Evolutionary conservation across 2,329 filamentous ascomycete genomes (phyloP), one percentile per base, ranked within the genome.

Genomic region (Stachybotrys echinatus): DNA sequence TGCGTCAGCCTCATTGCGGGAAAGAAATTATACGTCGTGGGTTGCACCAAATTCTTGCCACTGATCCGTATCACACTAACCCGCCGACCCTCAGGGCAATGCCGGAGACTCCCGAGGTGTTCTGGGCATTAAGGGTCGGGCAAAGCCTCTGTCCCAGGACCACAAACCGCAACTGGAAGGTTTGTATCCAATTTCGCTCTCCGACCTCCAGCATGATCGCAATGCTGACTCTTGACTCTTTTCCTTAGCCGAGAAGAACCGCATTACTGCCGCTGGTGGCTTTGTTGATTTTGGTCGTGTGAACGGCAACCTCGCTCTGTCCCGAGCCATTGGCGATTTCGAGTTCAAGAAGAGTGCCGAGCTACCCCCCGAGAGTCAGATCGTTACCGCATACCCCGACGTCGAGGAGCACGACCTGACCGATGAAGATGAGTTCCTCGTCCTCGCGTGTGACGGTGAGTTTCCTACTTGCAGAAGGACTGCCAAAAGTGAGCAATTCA

Each of bases 341-440:
- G 94, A 99, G 69, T 99, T 99, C 81, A 99, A 99, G 81, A 97
- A 97, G 81, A 96, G 91, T 69, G 89, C 92, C 60, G 92, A 96
- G 65, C 84, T 99, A 45, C 86, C 92, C 3, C 94, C 94, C n/a
- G 94, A 99, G 74, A 89, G 95, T 67, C 94, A 99, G 72, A 97
- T 99, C 58, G 94, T 99, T 42, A 99, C 94, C 17, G 94, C 94
- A 6, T 97, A 87, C 71, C 94, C 94, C 20, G 94, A 99, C 66
- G 91, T 99, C 42, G 89, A 90, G 49, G 81, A 89, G 53, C 94
- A 99, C 68, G 89, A 96, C 48, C 79, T 97, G 56, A 87, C 83
- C 49, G 87, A 94, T 47, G 92, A 99, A 65, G 94, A 99, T 65
- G 94, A 99, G 68, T 99, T 99, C 69, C 73, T 95, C 51, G 89